Conservation (phyloP, 2,329 filamentous ascomycete genomes). For the Calonectria pteridis region DNA sequence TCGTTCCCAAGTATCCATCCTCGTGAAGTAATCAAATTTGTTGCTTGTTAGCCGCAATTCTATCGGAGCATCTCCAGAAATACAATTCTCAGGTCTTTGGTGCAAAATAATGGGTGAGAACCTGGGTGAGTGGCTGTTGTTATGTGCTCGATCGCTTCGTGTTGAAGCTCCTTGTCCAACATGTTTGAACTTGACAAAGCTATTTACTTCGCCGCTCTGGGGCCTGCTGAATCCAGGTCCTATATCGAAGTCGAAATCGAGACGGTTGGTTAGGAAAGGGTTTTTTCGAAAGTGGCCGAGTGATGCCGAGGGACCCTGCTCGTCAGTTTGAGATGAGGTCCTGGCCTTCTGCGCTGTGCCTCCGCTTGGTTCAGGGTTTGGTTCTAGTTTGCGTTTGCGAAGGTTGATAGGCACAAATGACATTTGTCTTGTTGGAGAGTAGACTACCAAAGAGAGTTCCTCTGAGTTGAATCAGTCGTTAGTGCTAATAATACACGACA, state of each 20-base stretch:
- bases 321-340: neutral
- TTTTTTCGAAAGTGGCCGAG: neutral
- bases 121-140: neutral
- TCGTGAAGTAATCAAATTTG: neutral
- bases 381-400: neutral
- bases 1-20: neutral
- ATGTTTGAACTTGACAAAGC: neutral
- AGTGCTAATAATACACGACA: neutral
- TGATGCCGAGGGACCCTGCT: no score
- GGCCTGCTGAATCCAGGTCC: neutral
- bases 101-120: neutral
- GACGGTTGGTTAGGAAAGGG: neutral
- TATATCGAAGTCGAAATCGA: neutral
- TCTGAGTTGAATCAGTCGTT: neutral
- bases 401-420: neutral
- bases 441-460: neutral
- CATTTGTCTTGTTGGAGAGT: neutral
- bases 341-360: neutral
- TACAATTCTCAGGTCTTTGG: neutral
- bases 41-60: neutral
- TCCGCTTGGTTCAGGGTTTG: neutral
- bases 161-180: neutral
- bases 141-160: neutral
- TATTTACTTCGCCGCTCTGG: neutral
- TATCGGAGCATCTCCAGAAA: neutral